phyloP scores from a whole-genome alignment of 2,329 filamentous ascomycete genomes.

The Ascochyta fabae region DNA sequence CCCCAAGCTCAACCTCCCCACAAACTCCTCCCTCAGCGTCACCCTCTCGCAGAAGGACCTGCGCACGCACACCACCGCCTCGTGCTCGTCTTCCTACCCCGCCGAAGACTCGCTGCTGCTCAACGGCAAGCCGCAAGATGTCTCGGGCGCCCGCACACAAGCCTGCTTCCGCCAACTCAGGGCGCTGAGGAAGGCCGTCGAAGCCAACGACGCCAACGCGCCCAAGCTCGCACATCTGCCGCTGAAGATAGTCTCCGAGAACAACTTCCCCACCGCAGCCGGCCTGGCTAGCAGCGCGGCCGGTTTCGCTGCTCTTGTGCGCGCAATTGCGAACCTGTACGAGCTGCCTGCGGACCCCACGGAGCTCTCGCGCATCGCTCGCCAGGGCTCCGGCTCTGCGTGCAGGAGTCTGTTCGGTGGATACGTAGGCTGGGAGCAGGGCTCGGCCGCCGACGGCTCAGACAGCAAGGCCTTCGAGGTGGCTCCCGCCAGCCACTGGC shows the following conservation, averaged over 20 bases:
- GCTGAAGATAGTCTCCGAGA: conserved; percentile 89
- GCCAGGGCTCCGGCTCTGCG: conserved; percentile 93
- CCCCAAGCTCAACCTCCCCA: conserved; percentile 90
- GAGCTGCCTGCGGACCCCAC: conserved; percentile 79
- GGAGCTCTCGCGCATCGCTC: conserved; percentile 85
- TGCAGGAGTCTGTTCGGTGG: conserved; percentile 93
- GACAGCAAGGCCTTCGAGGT: conserved; percentile 91
- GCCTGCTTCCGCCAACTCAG: conserved; percentile 91
- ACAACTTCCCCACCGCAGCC: conserved; percentile 98
- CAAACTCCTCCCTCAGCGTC: conserved; percentile 96
- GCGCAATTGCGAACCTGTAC: conserved; percentile 92
- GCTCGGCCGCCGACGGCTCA: conserved; percentile 74
- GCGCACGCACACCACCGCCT: conserved; percentile 93
- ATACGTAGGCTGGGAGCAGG: conserved; percentile 94
- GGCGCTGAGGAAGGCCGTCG: conserved; percentile 75
- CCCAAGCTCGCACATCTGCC: conserved; percentile 79
- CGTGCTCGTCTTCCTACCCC: conserved; percentile 77
- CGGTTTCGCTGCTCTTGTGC: conserved; percentile 72
- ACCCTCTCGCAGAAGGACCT: conserved; percentile 94
- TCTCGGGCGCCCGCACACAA: conserved; percentile 88
- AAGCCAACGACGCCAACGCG: conserved; percentile 73
- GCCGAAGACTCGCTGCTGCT: conserved; percentile 76
- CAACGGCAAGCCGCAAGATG: conserved; percentile 82
- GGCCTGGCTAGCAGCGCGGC: conserved; percentile 75
- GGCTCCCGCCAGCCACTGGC: conserved; percentile 89